These are phyloP conservation scores for Helianthus tuberosus DNA, from an alignment of 129 eudicot genomes.

Conservation along the genomic window DNA sequence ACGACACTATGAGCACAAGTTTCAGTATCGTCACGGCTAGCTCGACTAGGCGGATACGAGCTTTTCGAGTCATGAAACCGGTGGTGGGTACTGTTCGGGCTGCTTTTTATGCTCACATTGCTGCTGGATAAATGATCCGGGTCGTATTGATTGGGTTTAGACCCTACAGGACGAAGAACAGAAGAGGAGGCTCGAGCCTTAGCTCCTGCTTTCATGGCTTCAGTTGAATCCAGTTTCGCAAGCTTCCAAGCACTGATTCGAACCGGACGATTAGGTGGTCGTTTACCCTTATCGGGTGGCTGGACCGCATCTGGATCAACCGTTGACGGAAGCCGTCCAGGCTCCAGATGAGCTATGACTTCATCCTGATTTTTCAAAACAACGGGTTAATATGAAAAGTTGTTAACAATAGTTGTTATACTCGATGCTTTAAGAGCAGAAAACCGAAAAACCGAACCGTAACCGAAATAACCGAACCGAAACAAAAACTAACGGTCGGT, in stretches of 20 bases:
- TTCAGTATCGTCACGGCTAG: conserved; percentile 78
- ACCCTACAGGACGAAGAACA: conserved; percentile 70
- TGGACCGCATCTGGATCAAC: conserved; percentile 76
- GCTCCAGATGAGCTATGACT: conserved; percentile 79
- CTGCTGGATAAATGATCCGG: conserved; percentile 58
- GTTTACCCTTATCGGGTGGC: conserved; percentile 62
- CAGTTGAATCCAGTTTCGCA: conserved; percentile 73
- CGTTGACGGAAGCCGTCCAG: conserved; percentile 83
- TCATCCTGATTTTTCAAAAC: conserved; percentile 62
- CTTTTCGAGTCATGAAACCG: conserved; percentile 60
- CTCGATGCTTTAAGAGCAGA: background rate
- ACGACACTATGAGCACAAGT: conserved; percentile 56
- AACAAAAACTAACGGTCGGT: no score
- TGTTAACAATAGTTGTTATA: background rate
- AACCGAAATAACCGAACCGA: no score
- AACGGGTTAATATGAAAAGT: background rate
- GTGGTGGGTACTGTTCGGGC: conserved; percentile 63
- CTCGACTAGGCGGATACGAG: conserved; percentile 86
- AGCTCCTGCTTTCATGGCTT: conserved; percentile 87
- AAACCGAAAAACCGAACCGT: no score
- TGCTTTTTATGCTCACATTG: conserved; percentile 75
- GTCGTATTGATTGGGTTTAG: conserved; percentile 61
- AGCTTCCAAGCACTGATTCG: conserved; percentile 95
- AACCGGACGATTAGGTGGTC: conserved; percentile 60
- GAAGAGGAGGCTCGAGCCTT: conserved; percentile 90